Evolutionary conservation across 2,329 filamentous ascomycete species (phyloP).

Genomic region (Trichoderma polysporum): DNA sequence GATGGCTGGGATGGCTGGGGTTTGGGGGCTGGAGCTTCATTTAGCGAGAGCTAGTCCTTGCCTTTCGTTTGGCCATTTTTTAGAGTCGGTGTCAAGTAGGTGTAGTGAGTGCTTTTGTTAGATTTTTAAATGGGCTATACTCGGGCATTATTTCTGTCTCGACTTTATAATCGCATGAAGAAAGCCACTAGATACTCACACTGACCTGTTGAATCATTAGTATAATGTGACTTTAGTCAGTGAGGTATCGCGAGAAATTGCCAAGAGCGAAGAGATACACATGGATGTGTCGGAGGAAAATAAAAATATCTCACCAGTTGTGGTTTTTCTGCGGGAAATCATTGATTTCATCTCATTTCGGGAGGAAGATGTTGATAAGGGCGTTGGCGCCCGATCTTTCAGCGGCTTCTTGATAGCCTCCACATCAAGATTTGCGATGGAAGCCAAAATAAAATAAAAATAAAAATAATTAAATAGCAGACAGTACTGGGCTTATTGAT

Average conservation of each 20-base stretch:
- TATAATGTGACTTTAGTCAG: too few species aligned
- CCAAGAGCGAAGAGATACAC: too few species aligned
- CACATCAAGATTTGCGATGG: neutral
- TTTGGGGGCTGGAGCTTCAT: neutral
- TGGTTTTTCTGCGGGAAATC: neutral
- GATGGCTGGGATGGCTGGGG: neutral
- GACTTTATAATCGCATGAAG: neutral
- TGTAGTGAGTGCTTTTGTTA: neutral
- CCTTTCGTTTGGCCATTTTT: neutral
- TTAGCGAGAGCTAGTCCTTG: neutral
- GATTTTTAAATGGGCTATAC: neutral
- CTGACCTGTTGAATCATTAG: too few species aligned
- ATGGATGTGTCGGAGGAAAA: too few species aligned
- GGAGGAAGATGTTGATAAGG: too few species aligned
- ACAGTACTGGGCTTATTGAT: too few species aligned
- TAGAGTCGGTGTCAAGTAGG: neutral
- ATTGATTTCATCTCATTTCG: neutral
- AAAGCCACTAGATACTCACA: too few species aligned
- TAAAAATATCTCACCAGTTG: neutral
- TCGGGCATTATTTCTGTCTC: neutral
- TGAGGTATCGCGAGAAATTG: too few species aligned
- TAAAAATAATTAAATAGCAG: too few species aligned
- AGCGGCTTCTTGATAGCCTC: neutral
- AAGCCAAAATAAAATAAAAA: neutral
- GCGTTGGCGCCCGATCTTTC: neutral